Evolutionary conservation across 2,329 filamentous ascomycete species (phyloP).

Genomic region (Eutypa lata): DNA sequence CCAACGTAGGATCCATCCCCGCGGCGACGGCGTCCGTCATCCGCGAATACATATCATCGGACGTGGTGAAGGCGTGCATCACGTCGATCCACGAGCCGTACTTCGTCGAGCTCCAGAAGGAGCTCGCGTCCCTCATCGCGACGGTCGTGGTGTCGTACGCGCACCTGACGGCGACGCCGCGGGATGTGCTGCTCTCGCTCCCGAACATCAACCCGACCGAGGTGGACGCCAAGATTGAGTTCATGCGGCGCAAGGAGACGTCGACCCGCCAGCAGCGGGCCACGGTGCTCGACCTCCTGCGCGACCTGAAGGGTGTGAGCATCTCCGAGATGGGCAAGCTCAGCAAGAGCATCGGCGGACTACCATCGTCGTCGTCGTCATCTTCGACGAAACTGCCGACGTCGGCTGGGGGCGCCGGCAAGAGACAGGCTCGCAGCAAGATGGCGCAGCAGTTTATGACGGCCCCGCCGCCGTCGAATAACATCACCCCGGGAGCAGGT

Average conservation of each 20-base stretch:
- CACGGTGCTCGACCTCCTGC: slow-evolving; percentile 78
- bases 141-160: slow-evolving; percentile 78
- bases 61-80: slow-evolving; percentile 87
- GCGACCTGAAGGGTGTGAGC: slow-evolving; percentile 83
- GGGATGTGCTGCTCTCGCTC: slow-evolving; percentile 72
- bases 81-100: slow-evolving; percentile 91
- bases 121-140: slow-evolving; percentile 84
- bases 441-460: slow-evolving; percentile 68
- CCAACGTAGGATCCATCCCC: slow-evolving; percentile 42
- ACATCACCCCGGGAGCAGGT: too few relatives aligned
- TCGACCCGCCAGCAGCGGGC: slow-evolving; percentile 75
- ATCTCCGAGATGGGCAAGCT: slow-evolving; percentile 93
- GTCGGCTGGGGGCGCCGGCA: slow-evolving; percentile 22
- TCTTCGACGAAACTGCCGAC: background rate
- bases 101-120: slow-evolving; percentile 93
- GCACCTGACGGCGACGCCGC: slow-evolving; percentile 65
- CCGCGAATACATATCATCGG: slow-evolving; percentile 83
- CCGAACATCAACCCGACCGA: slow-evolving; percentile 70
- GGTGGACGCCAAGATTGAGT: slow-evolving; percentile 62
- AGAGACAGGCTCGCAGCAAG: slow-evolving; percentile 48
- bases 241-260: slow-evolving; percentile 55
- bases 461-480: slow-evolving; percentile 37
- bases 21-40: slow-evolving; percentile 61
- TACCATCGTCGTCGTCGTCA: too few relatives aligned
- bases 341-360: slow-evolving; percentile 48